phyloP scores from a whole-genome alignment of 179 eudicot genomes.

The Spergularia azorica region DNA sequence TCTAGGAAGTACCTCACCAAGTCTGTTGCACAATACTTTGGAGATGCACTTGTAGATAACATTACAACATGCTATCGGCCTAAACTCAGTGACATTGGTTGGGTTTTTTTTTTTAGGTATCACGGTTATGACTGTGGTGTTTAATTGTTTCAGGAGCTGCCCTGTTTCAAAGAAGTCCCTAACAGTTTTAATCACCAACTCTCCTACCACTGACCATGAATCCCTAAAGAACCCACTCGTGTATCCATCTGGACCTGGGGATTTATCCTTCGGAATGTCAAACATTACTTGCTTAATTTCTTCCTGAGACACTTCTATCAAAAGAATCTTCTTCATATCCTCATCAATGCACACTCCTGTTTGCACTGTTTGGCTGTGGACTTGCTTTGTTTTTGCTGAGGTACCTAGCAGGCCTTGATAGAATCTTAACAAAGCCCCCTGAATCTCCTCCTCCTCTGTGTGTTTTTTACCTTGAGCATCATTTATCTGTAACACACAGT shows the following conservation, averaged over 20 bases:
- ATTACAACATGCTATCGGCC: not conserved
- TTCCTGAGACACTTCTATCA: not conserved
- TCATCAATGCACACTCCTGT: not conserved
- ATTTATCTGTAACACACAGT: too few species aligned
- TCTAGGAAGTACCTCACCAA: not conserved
- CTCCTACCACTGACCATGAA: not conserved
- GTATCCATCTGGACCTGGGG: not conserved
- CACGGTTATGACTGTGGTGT: not conserved
- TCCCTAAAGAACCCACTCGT: not conserved
- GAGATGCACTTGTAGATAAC: not conserved
- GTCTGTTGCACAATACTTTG: not conserved
- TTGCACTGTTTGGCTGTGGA: not conserved
- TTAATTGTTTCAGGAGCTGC: not conserved
- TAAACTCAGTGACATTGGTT: not conserved
- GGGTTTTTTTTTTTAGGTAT: not conserved
- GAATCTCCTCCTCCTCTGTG: too few species aligned
- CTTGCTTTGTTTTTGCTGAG: too few species aligned
- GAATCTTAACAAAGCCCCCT: not conserved
- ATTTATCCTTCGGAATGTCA: not conserved
- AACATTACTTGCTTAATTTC: not conserved
- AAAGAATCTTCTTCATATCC: not conserved
- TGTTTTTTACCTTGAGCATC: too few species aligned
- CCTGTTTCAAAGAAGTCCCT: not conserved
- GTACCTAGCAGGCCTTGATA: not conserved
- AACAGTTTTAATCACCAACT: not conserved